Conservation (phyloP, 768 basidiomycete genomes). For the Gautieria morchelliformis region DNA sequence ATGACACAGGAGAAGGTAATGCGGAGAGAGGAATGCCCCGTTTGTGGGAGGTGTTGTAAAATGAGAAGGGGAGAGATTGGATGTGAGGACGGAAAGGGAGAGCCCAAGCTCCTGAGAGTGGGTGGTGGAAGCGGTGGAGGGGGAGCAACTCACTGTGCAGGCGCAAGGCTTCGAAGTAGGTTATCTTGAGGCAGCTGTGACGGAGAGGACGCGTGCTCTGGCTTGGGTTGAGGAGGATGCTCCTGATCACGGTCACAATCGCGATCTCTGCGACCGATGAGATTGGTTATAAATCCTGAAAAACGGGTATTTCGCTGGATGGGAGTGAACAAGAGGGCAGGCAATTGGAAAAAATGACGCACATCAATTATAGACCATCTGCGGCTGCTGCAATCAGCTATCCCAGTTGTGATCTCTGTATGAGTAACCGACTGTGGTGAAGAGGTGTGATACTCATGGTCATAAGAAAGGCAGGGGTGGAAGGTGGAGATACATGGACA, state of each 20-base stretch:
- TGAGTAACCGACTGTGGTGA: not conserved
- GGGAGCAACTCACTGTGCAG: conserved; percentile 41
- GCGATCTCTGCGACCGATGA: conserved; percentile 58
- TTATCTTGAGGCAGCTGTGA: conserved; percentile 28
- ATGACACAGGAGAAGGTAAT: conserved; percentile 78
- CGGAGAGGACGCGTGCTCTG: conserved; percentile 43
- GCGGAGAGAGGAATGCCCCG: conserved; percentile 72
- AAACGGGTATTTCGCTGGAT: conserved; percentile 50
- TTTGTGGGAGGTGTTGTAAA: conserved; percentile 68
- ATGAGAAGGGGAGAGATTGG: conserved; percentile 63
- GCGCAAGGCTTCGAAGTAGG: not conserved
- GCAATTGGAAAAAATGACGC: conserved; percentile 16
- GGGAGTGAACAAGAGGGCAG: conserved; percentile 3
- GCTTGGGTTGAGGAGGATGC: conserved; percentile 21
- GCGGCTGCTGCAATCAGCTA: conserved; percentile 16
- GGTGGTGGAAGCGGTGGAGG: conserved; percentile 68
- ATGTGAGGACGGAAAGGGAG: conserved; percentile 55
- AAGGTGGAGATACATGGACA: not conserved
- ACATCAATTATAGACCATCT: conserved; percentile 56
- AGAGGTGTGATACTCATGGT: not conserved
- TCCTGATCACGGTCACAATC: conserved; percentile 23
- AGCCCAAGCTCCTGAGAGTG: conserved; percentile 69
- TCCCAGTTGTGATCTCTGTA: not conserved
- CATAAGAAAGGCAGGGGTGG: not conserved
- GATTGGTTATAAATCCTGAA: conserved; percentile 76